Evolutionary conservation across 176 grass and related monocot species (phyloP), one percentile per base, ranked within the genome.

Genomic region (Juncus effusus): DNA sequence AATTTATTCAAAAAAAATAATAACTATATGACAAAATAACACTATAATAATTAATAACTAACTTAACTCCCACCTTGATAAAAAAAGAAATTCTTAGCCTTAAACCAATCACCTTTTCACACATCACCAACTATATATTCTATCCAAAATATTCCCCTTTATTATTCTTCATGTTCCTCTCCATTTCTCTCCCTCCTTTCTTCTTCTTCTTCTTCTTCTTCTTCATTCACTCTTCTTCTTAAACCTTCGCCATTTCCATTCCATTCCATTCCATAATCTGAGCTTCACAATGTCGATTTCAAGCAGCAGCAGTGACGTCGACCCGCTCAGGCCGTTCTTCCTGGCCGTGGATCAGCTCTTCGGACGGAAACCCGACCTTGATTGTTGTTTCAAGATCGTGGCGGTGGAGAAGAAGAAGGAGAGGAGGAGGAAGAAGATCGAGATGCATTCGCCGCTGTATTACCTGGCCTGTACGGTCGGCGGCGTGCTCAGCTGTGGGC

Each of bases 361-460:
- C 67, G 16, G 40, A 13, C 38, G 38, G 51, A 58, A 37, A 57
- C 54, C 36, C 12, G 54, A 44, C 13, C n/a, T 61, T 2, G 16
- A 61, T 36, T 36, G 16, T 36, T 10, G 58, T 36, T 10, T 71
- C 14, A 38, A 71, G n/a, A 19, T 13, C 11, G 37, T 49, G 4
- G 64, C 44, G 19, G 58, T 40, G 3, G 54, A 36, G 7, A 16
- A 7, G 70, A 55, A 15, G 51, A 40, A 6, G 51, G 66, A 40
- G 35, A 16, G 3, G 8, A 41, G 47, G 42, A 68, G 10, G 7
- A 5, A 53, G 12, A 65, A 63, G 71, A 87, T 92, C 36, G 56
- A 82, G 69, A 76, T 78, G 72, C 72, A 87, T 67, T 82, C 89
- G 70, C 84, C 84, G 74, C 70, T 84, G 37, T 92, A 81, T 81